These are phyloP conservation scores for Mycena haematopus DNA, from an alignment of 768 basidiomycete genomes.

Conservation along the genomic window DNA sequence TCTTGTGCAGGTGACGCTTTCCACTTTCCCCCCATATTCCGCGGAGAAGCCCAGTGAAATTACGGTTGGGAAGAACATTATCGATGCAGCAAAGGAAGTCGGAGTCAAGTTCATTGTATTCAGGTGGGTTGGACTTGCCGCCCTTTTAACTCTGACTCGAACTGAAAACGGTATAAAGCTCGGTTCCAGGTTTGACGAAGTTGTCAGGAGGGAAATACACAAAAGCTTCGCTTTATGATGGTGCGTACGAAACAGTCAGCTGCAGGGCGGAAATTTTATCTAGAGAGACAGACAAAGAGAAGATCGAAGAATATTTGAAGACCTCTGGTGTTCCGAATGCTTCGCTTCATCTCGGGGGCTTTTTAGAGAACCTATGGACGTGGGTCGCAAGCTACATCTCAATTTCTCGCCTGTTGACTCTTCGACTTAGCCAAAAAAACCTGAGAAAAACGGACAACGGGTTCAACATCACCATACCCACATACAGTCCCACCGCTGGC, in stretches of 20 bases:
- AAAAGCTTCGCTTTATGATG: not conserved
- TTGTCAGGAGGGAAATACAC: slow-evolving; percentile 5
- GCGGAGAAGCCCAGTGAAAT: slow-evolving; percentile 2
- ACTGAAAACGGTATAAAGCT: not conserved
- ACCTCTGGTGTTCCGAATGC: slow-evolving; percentile 1
- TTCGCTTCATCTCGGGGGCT: slow-evolving; percentile 5
- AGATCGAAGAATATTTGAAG: slow-evolving; percentile 1
- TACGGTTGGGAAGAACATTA: slow-evolving; percentile 10
- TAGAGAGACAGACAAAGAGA: not conserved
- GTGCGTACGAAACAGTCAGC: not conserved
- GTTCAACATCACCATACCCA: slow-evolving; percentile 4
- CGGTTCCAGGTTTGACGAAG: slow-evolving; percentile 2
- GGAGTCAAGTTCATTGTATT: slow-evolving; percentile 15
- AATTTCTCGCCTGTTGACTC: not conserved
- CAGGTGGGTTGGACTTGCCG: not conserved
- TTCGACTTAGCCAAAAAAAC: not conserved
- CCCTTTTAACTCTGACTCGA: not conserved
- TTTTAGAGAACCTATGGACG: slow-evolving; percentile 8
- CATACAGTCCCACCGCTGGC: not conserved
- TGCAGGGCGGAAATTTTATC: not conserved
- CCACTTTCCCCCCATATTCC: not conserved
- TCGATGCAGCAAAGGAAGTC: slow-evolving; percentile 18
- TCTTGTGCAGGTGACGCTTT: slow-evolving; percentile 2
- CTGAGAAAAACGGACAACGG: slow-evolving; percentile 4
- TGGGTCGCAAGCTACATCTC: not conserved